Evolutionary conservation across 2,329 filamentous ascomycete species (phyloP), one percentile per base, ranked within the genome.

Genomic region (Rhexocercosporidium sp.): DNA sequence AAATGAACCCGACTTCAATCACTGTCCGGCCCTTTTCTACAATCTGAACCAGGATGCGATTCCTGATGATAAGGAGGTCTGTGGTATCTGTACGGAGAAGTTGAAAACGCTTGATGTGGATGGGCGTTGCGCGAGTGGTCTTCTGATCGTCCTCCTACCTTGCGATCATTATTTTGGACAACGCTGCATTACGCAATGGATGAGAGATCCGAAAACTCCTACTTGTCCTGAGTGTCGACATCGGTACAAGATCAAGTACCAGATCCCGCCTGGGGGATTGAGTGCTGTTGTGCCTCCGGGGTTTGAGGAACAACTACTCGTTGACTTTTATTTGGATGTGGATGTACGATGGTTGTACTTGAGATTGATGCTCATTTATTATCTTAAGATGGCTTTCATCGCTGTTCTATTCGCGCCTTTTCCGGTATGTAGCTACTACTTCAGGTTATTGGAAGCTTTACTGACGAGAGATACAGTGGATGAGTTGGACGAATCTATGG

Each of bases 131-230:
- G 8, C 11, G 27, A 44, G 49, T 34, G 44, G 34, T 37, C n/a
- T 31, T 16, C 27, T 31, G 14, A 27, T 56, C 14, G 34, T 22
- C 25, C 11, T 31, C 6, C 22, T 66, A 9, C 65, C 59, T 29
- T 62, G 59, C 44, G 41, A 29, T 18, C 65, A 66, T 46, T 27
- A 53, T 14, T 66, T 59, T 44, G 65, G 65, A 49, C 31, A 53
- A 39, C 16, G 34, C 2, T 66, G 65, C 22, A 53, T 63, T 20
- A 16, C 20, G n/a, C n/a, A 8, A 8, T 66, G 65, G 65, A 8
- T 66, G 11, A 41, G 37, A 22, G 34, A 34, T 12, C n/a, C 16
- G 16, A 34, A 27, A 5, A 47, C 12, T 22, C 54, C 54, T 39
- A 41, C 27, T 16, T 65, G 64, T 44, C 49, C 64, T 18, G 16